These are phyloP conservation scores for Tetrahymena elliotti DNA, from an alignment of 73 alveolate genomes.

Conservation along the genomic window DNA sequence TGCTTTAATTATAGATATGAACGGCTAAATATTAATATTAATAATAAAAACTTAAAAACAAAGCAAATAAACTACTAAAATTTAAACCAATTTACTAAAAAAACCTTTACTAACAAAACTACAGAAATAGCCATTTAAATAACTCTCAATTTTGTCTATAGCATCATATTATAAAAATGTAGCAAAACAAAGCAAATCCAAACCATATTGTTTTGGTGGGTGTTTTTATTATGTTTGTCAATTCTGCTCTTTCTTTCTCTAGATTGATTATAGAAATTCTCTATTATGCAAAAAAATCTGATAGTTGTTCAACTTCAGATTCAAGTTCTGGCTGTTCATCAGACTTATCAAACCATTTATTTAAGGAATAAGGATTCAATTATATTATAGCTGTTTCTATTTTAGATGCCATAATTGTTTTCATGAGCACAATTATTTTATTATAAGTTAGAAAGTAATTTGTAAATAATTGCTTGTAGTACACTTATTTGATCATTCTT, in stretches of 20 bases:
- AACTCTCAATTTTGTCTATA: neutral
- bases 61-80: neutral
- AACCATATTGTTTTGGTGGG: neutral
- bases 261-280: neutral
- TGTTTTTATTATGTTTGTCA: neutral
- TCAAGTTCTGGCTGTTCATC: neutral
- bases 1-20: neutral
- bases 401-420: neutral
- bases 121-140: too few species aligned
- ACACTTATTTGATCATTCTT: neutral
- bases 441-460: neutral
- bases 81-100: neutral
- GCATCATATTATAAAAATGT: neutral
- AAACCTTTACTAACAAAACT: too few species aligned
- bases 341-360: neutral
- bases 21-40: neutral
- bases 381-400: neutral
- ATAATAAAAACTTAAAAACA: neutral
- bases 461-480: neutral
- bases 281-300: neutral
- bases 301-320: neutral
- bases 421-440: neutral
- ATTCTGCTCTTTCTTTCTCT: neutral
- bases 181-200: neutral
- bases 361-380: neutral